These are phyloP conservation scores for Fomitopsis pinicola DNA, from an alignment of 1,284 basidiomycete genomes.

Conservation along the genomic window DNA sequence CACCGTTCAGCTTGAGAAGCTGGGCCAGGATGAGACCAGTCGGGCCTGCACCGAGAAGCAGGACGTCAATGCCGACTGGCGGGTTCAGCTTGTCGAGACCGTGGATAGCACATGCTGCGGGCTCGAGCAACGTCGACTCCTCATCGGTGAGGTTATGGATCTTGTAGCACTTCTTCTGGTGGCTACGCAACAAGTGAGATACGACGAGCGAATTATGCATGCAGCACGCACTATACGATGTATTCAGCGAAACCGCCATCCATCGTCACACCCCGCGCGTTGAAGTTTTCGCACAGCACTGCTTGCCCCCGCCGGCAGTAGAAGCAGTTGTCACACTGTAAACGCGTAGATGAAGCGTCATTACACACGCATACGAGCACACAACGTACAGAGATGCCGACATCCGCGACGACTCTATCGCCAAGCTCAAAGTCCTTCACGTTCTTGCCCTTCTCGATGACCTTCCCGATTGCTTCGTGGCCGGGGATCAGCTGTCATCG, in stretches of 20 bases:
- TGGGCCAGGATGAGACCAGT: conserved; percentile 84
- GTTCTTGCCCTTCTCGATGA: conserved; percentile 49
- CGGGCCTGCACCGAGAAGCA: conserved; percentile 77
- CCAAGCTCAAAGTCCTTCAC: conserved; percentile 50
- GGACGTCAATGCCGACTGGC: conserved; percentile 72
- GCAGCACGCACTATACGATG: conserved; percentile 40
- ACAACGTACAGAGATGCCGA: conserved; percentile 36
- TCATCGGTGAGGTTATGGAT: conserved; percentile 84
- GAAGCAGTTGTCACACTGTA: conserved; percentile 51
- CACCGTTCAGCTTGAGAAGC: conserved; percentile 81
- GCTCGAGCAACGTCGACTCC: conserved; percentile 85
- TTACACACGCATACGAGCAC: background rate
- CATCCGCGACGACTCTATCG: conserved; percentile 57
- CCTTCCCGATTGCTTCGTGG: conserved; percentile 53
- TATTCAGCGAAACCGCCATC: conserved; percentile 60
- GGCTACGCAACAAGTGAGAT: conserved; percentile 29
- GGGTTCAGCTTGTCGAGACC: conserved; percentile 81
- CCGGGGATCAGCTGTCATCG: conserved; percentile 46
- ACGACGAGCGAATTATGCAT: background rate
- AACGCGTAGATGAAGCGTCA: background rate
- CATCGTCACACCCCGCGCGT: conserved; percentile 46
- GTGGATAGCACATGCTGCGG: conserved; percentile 85
- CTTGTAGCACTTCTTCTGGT: conserved; percentile 74
- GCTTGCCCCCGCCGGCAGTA: conserved; percentile 52
- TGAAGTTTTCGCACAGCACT: conserved; percentile 55